Evolutionary conservation across 176 grass and related monocot species (phyloP).

Genomic region (Areca catechu): DNA sequence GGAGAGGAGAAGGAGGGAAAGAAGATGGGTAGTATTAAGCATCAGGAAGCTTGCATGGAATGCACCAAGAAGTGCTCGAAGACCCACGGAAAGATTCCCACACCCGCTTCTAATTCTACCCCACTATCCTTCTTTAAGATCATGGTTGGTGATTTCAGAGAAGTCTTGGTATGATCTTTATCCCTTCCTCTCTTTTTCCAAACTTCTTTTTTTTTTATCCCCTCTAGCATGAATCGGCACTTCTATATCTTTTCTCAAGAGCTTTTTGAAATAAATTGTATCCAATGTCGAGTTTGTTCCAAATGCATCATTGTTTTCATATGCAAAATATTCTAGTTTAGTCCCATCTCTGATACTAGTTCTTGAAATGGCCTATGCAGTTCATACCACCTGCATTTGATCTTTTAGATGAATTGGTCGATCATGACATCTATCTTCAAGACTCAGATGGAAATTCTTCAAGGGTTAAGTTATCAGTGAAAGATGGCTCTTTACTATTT

Average conservation of each 20-base stretch:
- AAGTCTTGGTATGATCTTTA: constrained; percentile 37
- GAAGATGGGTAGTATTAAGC: too few species aligned
- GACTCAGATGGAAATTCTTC: constrained; percentile 28
- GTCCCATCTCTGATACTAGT: not conserved
- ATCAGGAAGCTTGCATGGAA: too few species aligned
- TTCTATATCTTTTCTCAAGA: not conserved
- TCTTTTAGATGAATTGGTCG: constrained; percentile 17
- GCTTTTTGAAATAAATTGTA: not conserved
- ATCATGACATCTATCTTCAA: constrained; percentile 31
- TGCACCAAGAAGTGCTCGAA: too few species aligned
- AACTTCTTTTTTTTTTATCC: not conserved
- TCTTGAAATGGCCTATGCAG: constrained; percentile 26
- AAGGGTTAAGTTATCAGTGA: constrained; percentile 17
- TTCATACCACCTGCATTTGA: constrained; percentile 33
- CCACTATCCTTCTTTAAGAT: constrained; percentile 34
- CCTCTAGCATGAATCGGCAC: not conserved
- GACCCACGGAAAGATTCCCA: too few species aligned
- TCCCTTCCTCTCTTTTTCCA: not conserved
- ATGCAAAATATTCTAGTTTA: not conserved
- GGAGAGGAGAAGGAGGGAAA: too few species aligned
- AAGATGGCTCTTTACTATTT: constrained; percentile 33
- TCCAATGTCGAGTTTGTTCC: not conserved
- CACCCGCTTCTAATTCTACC: too few species aligned
- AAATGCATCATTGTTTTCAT: not conserved
- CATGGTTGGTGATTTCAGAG: constrained; percentile 22